These are phyloP conservation scores for Naegleria lovaniensis DNA, from an alignment of 208 protist species.

Conservation along the genomic window DNA sequence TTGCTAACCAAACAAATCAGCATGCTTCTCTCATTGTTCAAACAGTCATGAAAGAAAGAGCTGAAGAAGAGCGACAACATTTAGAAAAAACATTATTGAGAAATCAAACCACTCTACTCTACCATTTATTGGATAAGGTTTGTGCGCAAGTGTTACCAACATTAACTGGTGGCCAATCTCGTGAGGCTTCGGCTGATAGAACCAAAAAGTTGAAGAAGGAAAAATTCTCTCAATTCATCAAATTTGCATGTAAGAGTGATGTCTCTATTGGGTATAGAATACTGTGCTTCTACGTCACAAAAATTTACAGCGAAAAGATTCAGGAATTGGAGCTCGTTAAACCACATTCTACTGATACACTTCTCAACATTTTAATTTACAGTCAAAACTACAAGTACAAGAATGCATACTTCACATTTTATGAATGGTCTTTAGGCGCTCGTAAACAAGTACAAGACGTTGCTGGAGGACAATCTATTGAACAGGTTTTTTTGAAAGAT, in stretches of 20 bases:
- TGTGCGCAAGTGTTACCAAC: neutral
- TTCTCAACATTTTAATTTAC: neutral
- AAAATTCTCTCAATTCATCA: neutral
- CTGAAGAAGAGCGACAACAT: neutral
- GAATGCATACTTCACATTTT: neutral
- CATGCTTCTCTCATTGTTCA: neutral
- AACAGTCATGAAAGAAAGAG: neutral
- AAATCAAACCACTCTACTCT: neutral
- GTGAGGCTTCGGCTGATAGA: neutral
- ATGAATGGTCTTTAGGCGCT: neutral
- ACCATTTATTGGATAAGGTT: neutral
- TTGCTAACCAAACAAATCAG: neutral
- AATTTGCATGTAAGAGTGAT: neutral
- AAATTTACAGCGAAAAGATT: neutral
- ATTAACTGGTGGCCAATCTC: neutral
- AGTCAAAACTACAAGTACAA: neutral
- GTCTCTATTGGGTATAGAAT: neutral
- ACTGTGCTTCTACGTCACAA: neutral
- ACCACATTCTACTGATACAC: neutral
- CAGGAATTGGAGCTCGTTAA: neutral
- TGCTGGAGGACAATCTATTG: too few relatives aligned
- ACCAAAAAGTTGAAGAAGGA: neutral
- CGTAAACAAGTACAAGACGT: neutral
- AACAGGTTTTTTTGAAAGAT: constrained; percentile 1
- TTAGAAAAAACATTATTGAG: neutral